Base-by-base conservation (phyloP, 2,329 filamentous ascomycete species). In the Paecilomyces variotii region DNA sequence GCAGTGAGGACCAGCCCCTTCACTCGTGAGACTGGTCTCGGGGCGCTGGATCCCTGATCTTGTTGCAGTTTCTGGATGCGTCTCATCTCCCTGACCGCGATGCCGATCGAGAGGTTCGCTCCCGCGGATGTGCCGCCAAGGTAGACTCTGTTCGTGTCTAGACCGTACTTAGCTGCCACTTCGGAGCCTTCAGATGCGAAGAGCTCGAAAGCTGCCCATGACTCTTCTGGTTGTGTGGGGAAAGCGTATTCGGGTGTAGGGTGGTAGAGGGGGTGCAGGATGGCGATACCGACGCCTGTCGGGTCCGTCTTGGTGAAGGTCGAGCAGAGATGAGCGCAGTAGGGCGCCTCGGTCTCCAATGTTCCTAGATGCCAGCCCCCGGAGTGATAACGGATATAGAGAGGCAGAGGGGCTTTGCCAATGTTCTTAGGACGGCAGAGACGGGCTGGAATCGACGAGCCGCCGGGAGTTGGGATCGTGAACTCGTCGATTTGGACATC, bases 31-130 rank as follows among this genome's bases (percentile, higher is more conserved):
- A 12, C 19, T n/a, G 27, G 27, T 30, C 12, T 35, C n/a, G 25
- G 7, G 14, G 28, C 30, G 9, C 5, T 4, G 2, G 30, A 2
- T 26, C 30, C 39, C 28, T 49, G 30, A 4, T 45, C 39, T 3
- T 45, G n/a, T 11, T 32, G 28, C 24, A 24, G n/a, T 5, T 28
- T 24, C 34, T 56, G 54, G 32, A 56, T 25, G 24, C 54, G 54
- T 25, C 34, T 30, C 54, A 56, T 56, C 39, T 56, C 54, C n/a
- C 54, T 56, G n/a, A 56, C 39, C 2, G 54, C 34, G 12, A 39
- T 49, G 19, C 28, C 54, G 19, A 56, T 26, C 19, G 54, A 28
- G 25, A 56, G 27, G 7, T 24, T 28, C 24, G 34, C 54, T 30
- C 30, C 54, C 11, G 54, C 54, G 32, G 54, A 56, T 5, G 35